Evolutionary conservation across 495 filamentous ascomycete species (phyloP).

Genomic region (Tuber aestivum): DNA sequence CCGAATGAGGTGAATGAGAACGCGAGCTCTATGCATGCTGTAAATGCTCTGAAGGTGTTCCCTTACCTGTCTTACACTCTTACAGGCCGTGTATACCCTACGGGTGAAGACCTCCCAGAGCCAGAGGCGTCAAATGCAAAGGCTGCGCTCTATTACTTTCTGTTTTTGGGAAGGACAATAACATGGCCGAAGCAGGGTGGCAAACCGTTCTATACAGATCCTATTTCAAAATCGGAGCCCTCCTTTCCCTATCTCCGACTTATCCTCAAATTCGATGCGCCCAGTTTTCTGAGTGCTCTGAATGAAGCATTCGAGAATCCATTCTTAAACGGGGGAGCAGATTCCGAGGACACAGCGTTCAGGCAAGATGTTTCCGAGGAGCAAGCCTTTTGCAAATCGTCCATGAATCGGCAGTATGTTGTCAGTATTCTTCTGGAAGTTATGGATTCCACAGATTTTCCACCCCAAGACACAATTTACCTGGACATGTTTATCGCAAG

Average conservation of each 20-base stretch:
- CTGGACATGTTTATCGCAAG: conserved; percentile 97
- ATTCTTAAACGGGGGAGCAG: conserved; percentile 68
- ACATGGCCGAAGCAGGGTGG: conserved; percentile 57
- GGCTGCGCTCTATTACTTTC: conserved; percentile 78
- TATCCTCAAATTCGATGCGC: conserved; percentile 78
- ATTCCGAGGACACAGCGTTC: conserved; percentile 50
- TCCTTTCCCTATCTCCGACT: conserved; percentile 76
- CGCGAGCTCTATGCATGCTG: conserved; percentile 49
- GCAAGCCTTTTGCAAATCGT: conserved; percentile 61
- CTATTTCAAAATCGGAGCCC: conserved; percentile 51
- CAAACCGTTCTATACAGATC: conserved; percentile 53
- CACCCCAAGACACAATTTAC: conserved; percentile 78
- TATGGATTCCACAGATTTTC: conserved; percentile 68
- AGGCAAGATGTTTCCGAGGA: conserved; percentile 53
- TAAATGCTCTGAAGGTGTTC: conserved; percentile 84
- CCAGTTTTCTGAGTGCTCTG: conserved; percentile 87
- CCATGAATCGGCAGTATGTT: conserved; percentile 83
- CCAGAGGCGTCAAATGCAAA: conserved; percentile 68
- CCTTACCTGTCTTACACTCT: conserved; percentile 90
- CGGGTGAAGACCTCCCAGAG: conserved; percentile 65
- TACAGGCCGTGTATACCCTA: conserved; percentile 85
- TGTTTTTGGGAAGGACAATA: conserved; percentile 75
- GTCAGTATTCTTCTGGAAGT: conserved; percentile 83
- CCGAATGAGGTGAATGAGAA: conserved; percentile 50
- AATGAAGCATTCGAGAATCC: conserved; percentile 97